Conservation (phyloP, 2,329 filamentous ascomycete genomes). For the Penicillium sp. region DNA sequence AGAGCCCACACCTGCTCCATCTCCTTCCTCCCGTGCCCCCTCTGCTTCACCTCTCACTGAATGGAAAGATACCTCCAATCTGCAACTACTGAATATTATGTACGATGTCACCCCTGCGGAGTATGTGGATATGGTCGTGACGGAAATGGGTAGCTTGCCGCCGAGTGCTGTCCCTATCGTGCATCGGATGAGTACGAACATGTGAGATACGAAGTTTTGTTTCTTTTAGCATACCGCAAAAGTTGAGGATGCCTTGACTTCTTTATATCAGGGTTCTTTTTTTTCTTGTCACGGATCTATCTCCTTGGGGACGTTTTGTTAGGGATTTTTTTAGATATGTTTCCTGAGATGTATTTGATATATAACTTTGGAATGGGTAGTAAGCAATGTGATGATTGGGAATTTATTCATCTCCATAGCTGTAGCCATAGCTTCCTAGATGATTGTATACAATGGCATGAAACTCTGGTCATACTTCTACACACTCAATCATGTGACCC, state of each 20-base stretch:
- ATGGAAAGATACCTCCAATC: slow-evolving; percentile 56
- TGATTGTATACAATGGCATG: too few species aligned
- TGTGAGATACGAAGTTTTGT: slow-evolving; percentile 20
- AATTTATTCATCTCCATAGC: too few species aligned
- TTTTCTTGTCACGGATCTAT: neutral
- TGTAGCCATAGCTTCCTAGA: too few species aligned
- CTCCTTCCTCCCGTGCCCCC: slow-evolving; percentile 23
- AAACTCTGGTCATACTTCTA: too few species aligned
- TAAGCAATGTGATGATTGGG: too few species aligned
- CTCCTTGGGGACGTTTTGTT: neutral
- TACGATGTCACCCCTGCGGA: slow-evolving; percentile 89
- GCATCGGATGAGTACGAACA: slow-evolving; percentile 54
- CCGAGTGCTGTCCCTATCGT: slow-evolving; percentile 78
- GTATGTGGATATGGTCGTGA: slow-evolving; percentile 83
- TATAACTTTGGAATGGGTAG: neutral
- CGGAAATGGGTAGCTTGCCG: slow-evolving; percentile 81
- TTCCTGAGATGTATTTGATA: neutral
- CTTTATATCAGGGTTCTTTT: neutral
- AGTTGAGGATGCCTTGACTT: neutral
- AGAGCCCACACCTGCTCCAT: slow-evolving; percentile 19
- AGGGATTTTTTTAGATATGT: neutral
- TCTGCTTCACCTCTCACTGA: slow-evolving; percentile 42
- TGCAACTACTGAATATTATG: slow-evolving; percentile 68
- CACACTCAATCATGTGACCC: neutral
- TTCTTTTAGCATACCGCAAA: slow-evolving; percentile 3